phyloP scores from a whole-genome alignment of 352 stramenopile species.

The Sclerospora graminicola region DNA sequence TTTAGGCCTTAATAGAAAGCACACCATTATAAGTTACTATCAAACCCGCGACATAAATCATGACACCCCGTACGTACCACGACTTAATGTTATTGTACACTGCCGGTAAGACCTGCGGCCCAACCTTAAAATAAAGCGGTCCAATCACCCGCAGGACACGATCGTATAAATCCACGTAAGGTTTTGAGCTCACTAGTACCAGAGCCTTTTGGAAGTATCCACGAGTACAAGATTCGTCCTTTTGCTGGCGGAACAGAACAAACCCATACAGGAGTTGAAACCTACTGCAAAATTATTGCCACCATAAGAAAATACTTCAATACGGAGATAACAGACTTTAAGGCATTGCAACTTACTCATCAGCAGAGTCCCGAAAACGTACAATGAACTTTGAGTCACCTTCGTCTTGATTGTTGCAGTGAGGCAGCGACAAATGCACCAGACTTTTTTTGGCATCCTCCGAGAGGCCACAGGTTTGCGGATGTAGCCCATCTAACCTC shows the following conservation, averaged over 20 bases:
- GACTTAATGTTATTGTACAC: slow-evolving; percentile 62
- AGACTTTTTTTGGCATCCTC: slow-evolving; percentile 53
- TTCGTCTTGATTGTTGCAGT: slow-evolving; percentile 83
- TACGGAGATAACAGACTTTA: neutral
- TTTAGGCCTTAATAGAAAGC: slow-evolving; percentile 29
- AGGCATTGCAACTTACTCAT: slow-evolving; percentile 20
- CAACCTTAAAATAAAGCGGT: slow-evolving; percentile 71
- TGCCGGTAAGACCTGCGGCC: slow-evolving; percentile 50
- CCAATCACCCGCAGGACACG: slow-evolving; percentile 57
- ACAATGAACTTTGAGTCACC: slow-evolving; percentile 81
- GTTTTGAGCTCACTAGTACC: slow-evolving; percentile 60
- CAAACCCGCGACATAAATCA: neutral
- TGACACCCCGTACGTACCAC: slow-evolving; percentile 39
- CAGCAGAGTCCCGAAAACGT: slow-evolving; percentile 34
- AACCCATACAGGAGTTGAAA: slow-evolving; percentile 63
- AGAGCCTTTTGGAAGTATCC: slow-evolving; percentile 82
- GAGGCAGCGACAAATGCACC: slow-evolving; percentile 64
- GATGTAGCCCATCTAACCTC: slow-evolving; percentile 56
- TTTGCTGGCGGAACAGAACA: slow-evolving; percentile 78
- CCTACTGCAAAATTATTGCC: slow-evolving; percentile 5
- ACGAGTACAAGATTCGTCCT: slow-evolving; percentile 49
- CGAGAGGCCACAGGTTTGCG: slow-evolving; percentile 29
- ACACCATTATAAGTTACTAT: neutral
- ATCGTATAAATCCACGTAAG: slow-evolving; percentile 74
- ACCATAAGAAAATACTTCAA: neutral